These are phyloP conservation scores for Ophiostoma australiae DNA, from an alignment of 2,329 filamentous ascomycete species.

Conservation along the genomic window DNA sequence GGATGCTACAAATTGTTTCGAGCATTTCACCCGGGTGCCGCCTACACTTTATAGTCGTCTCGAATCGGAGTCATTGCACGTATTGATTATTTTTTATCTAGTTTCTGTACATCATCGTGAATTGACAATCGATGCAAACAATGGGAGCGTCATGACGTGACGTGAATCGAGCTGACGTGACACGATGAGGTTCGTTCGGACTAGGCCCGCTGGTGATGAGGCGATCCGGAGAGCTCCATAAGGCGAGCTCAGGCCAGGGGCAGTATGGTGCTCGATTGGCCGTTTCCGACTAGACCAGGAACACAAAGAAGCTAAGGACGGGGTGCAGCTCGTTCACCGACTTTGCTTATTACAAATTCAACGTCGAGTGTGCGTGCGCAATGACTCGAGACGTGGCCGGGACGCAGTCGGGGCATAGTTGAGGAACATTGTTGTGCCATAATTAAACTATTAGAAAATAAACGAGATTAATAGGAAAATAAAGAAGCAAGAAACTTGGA, in stretches of 20 bases:
- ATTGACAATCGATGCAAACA: background rate
- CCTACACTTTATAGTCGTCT: constrained; percentile 1
- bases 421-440: constrained; percentile 1
- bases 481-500: no score
- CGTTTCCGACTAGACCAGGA: constrained; percentile 1
- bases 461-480: background rate
- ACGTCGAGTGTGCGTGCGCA: background rate
- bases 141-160: background rate
- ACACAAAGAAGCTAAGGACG: background rate
- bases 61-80: background rate
- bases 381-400: background rate
- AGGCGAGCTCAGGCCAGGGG: background rate
- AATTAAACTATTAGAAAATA: background rate
- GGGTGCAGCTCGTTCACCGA: constrained; percentile 5
- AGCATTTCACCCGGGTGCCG: background rate
- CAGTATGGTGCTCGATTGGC: background rate
- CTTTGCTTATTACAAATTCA: constrained; percentile 8
- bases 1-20: background rate
- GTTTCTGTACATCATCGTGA: background rate
- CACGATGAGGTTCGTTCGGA: background rate
- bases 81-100: background rate
- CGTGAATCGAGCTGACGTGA: background rate
- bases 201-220: constrained; percentile 14
- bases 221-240: background rate
- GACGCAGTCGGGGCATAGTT: background rate